phyloP scores from a whole-genome alignment of 345 rosid genomes.

The Gynandropsis gynandra region DNA sequence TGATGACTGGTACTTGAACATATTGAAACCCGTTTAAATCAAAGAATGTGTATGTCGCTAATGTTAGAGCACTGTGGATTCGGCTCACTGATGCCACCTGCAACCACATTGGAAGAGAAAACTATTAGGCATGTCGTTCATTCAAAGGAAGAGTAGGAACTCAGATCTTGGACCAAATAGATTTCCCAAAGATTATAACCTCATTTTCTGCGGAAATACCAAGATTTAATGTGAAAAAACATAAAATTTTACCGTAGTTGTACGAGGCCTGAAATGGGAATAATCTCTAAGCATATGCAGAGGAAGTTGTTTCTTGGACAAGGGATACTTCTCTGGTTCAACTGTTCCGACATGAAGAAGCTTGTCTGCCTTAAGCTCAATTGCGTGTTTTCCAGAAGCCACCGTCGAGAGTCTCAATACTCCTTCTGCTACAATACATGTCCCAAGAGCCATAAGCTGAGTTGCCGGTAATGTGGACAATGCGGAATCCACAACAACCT shows the following conservation, averaged over 20 bases:
- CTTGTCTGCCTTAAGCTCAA: constrained; percentile 59
- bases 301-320: constrained; percentile 66
- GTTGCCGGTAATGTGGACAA: constrained; percentile 33
- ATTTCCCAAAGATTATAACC: background rate
- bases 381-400: constrained; percentile 27
- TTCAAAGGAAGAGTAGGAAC: constrained; percentile 6
- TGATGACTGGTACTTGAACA: constrained; percentile 76
- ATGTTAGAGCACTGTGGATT: constrained; percentile 51
- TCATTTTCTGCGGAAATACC: background rate
- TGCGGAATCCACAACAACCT: constrained; percentile 67
- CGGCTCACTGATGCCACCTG: constrained; percentile 79
- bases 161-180: background rate
- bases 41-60: constrained; percentile 68
- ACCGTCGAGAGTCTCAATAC: constrained; percentile 27
- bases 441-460: constrained; percentile 47
- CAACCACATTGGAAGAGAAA: constrained; percentile 34
- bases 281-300: constrained; percentile 53
- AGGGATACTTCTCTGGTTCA: constrained; percentile 47
- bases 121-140: constrained; percentile 1
- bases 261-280: constrained; percentile 78
- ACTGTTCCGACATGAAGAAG: constrained; percentile 74
- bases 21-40: constrained; percentile 55
- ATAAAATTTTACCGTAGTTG: constrained; percentile 51
- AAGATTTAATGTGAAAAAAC: background rate
- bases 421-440: constrained; percentile 72